phyloP scores from a whole-genome alignment of 2,329 filamentous ascomycete species.

The Sarocladium brachiariae region DNA sequence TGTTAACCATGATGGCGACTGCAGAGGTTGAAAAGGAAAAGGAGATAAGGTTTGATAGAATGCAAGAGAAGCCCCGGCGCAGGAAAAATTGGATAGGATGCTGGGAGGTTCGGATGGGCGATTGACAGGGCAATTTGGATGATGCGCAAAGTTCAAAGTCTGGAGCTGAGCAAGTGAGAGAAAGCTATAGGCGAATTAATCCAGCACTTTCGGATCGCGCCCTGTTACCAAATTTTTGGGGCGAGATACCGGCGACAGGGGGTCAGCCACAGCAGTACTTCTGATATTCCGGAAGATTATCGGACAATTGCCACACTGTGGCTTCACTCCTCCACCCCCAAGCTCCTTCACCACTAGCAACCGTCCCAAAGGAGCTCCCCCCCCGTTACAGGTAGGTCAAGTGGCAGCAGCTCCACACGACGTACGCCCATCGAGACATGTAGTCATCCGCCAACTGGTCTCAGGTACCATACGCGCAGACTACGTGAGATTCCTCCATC shows the following conservation, averaged over 20 bases:
- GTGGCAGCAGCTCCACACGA: constrained; percentile 3
- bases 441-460: constrained; percentile 1
- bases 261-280: not conserved
- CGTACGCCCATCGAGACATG: constrained; percentile 3
- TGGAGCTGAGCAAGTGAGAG: constrained; percentile 1
- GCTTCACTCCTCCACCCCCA: not conserved
- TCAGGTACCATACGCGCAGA: not conserved
- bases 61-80: too few species aligned
- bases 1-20: constrained; percentile 35
- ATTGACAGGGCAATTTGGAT: not conserved
- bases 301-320: constrained; percentile 1
- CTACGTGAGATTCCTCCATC: not conserved
- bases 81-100: constrained; percentile 7
- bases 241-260: not conserved
- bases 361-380: not conserved
- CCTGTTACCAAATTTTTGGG: constrained; percentile 12
- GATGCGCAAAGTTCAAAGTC: constrained; percentile 10
- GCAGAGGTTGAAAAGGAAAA: not conserved
- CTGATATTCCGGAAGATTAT: not conserved
- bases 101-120: not conserved
- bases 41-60: constrained; percentile 14
- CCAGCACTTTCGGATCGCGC: constrained; percentile 7
- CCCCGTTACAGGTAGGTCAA: not conserved
- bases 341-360: too few species aligned
- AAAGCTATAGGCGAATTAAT: constrained; percentile 6